Percentiles rank a stretch among this genome's conserved stretches.
Evolutionary conservation across 306 rosid genomes (phyloP).

Genomic region (Biancaea sappan): DNA sequence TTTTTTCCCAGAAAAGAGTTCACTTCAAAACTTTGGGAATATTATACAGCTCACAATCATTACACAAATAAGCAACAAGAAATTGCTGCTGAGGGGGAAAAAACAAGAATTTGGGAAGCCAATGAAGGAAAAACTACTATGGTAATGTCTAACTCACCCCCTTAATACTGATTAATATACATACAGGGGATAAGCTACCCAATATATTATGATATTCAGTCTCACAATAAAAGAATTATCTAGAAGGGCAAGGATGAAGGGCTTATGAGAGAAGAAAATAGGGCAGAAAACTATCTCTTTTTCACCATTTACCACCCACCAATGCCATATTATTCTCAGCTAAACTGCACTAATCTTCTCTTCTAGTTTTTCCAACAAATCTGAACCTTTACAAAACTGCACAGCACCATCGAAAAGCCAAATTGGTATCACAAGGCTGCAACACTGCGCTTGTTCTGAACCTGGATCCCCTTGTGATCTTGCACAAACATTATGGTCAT

Average conservation of each 20-base stretch:
- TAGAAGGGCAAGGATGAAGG: constrained; percentile 32
- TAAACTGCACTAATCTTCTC: constrained; percentile 35
- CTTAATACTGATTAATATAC: constrained; percentile 41
- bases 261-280: constrained; percentile 40
- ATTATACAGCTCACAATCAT: not conserved
- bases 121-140: constrained; percentile 7
- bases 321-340: constrained; percentile 21
- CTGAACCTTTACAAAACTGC: constrained; percentile 66
- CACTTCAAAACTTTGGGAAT: constrained; percentile 21
- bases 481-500: too few species aligned
- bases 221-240: constrained; percentile 28
- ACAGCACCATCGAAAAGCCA: constrained; percentile 33
- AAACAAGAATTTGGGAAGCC: constrained; percentile 7
- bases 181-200: constrained; percentile 45
- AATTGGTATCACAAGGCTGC: constrained; percentile 26
- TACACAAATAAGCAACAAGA: constrained; percentile 21
- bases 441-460: not conserved
- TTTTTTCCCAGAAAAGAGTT: too few species aligned
- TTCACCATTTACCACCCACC: constrained; percentile 11
- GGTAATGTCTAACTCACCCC: constrained; percentile 40
- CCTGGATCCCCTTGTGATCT: too few species aligned
- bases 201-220: constrained; percentile 17
- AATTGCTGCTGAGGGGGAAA: constrained; percentile 40
- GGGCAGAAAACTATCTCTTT: constrained; percentile 33
- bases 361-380: constrained; percentile 42